Percentiles rank a stretch among this genome's conserved stretches.
Evolutionary conservation across 495 filamentous ascomycete species (phyloP).

Genomic region (Aspergillus mulundensis): DNA sequence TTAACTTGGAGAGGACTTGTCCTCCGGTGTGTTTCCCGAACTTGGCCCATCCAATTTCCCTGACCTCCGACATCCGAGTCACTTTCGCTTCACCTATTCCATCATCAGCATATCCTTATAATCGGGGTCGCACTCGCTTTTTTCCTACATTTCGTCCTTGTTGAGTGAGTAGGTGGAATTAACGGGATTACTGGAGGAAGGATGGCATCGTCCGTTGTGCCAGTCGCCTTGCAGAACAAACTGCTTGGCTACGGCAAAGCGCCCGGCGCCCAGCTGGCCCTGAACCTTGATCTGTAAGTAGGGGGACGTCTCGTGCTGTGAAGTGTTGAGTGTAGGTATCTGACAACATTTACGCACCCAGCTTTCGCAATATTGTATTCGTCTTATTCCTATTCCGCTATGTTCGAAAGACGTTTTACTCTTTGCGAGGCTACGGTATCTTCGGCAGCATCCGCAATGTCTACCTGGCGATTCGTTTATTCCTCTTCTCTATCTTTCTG

Average conservation of each 20-base stretch:
- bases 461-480: constrained; percentile 64
- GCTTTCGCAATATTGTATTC: constrained; percentile 84
- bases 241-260: constrained; percentile 44
- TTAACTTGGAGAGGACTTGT: background rate
- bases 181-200: background rate
- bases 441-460: constrained; percentile 71
- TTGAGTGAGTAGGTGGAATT: constrained; percentile 5
- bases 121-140: constrained; percentile 3
- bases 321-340: background rate
- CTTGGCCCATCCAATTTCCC: constrained; percentile 2
- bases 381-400: constrained; percentile 85
- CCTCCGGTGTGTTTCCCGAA: background rate
- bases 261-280: constrained; percentile 53
- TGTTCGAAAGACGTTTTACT: constrained; percentile 73
- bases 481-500: constrained; percentile 81
- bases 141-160: background rate
- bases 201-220: constrained; percentile 35
- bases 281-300: constrained; percentile 82
- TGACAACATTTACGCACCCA: constrained; percentile 25
- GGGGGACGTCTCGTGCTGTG: background rate
- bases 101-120: constrained; percentile 17
- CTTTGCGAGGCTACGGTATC: constrained; percentile 83
- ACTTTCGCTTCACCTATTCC: constrained; percentile 10
- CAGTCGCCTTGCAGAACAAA: constrained; percentile 42
- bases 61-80: constrained; percentile 13